Conservation (phyloP, 108 stramenopile genomes). For the Fistulifera pelliculosa region DNA sequence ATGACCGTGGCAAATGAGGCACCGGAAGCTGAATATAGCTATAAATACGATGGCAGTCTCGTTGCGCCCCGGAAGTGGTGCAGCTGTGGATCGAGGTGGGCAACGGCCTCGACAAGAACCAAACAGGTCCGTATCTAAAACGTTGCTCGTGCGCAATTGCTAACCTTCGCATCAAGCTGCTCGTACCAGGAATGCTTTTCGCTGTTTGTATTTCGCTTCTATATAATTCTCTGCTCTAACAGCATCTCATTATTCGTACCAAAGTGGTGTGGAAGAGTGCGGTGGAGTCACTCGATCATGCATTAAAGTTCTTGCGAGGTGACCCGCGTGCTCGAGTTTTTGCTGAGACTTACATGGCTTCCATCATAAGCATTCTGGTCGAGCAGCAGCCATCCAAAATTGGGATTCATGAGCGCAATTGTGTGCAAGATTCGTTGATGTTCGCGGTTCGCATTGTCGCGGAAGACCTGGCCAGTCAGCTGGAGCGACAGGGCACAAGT, state of each 20-base stretch:
- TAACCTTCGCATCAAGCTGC: not conserved
- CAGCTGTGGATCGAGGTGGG: slow-evolving; percentile 67
- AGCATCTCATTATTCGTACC: not conserved
- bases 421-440: slow-evolving; percentile 65
- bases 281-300: slow-evolving; percentile 61
- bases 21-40: slow-evolving; percentile 15
- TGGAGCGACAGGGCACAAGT: slow-evolving; percentile 19
- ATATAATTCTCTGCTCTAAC: too few relatives aligned
- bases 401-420: slow-evolving; percentile 56
- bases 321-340: slow-evolving; percentile 47
- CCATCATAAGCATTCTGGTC: slow-evolving; percentile 70
- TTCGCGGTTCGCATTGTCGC: slow-evolving; percentile 51
- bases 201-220: too few relatives aligned
- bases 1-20: slow-evolving; percentile 11
- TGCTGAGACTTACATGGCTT: slow-evolving; percentile 60
- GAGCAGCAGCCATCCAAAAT: slow-evolving; percentile 77
- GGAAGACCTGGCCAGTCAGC: slow-evolving; percentile 52
- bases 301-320: slow-evolving; percentile 21
- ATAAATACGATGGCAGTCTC: slow-evolving; percentile 6
- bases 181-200: too few relatives aligned
- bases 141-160: slow-evolving; percentile 3
- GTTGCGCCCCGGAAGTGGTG: slow-evolving; percentile 25
- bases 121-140: slow-evolving; percentile 48
- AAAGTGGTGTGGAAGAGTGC: slow-evolving; percentile 76
- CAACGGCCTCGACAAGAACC: slow-evolving; percentile 48